These are phyloP conservation scores for Cochlearia excelsa DNA, from an alignment of 345 rosid genomes.

Conservation along the genomic window DNA sequence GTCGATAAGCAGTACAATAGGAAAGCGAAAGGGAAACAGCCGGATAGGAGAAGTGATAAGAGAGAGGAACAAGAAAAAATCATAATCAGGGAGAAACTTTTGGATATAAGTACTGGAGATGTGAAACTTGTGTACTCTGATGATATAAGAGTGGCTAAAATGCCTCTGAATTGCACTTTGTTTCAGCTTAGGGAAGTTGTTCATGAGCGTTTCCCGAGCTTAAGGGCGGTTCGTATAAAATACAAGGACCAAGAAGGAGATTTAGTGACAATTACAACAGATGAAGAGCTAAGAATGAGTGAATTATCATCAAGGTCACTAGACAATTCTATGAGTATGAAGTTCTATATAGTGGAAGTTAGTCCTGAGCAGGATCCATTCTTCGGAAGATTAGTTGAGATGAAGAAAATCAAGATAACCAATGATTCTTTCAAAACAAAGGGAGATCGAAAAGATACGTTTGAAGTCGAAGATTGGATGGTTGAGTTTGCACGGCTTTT, in stretches of 20 bases:
- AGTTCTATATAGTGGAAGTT: conserved; percentile 63
- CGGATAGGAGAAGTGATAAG: conserved; percentile 33
- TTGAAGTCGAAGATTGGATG: conserved; percentile 77
- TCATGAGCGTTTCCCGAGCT: conserved; percentile 63
- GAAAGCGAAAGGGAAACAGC: conserved; percentile 40
- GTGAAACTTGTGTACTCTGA: conserved; percentile 69
- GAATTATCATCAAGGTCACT: conserved; percentile 53
- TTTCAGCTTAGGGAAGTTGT: conserved; percentile 65
- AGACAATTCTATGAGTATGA: conserved; percentile 48
- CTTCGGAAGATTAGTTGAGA: conserved; percentile 44
- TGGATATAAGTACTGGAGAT: conserved; percentile 34
- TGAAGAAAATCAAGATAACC: conserved; percentile 29
- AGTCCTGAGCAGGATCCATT: conserved; percentile 57
- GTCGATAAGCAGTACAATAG: conserved; percentile 35
- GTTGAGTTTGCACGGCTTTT: conserved; percentile 73
- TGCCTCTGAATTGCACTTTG: conserved; percentile 69
- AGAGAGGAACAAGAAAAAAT: conserved; percentile 53
- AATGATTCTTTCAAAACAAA: conserved; percentile 30
- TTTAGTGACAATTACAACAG: conserved; percentile 71
- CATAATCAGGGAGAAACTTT: conserved; percentile 55
- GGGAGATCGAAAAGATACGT: conserved; percentile 35
- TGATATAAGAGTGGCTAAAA: conserved; percentile 73
- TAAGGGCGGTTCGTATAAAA: conserved; percentile 64
- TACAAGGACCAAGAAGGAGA: conserved; percentile 92
- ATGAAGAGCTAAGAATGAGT: conserved; percentile 79